Percentiles rank a stretch among this genome's conserved stretches.
Evolutionary conservation across 352 stramenopile species (phyloP).

Genomic region (Phytophthora melonis): DNA sequence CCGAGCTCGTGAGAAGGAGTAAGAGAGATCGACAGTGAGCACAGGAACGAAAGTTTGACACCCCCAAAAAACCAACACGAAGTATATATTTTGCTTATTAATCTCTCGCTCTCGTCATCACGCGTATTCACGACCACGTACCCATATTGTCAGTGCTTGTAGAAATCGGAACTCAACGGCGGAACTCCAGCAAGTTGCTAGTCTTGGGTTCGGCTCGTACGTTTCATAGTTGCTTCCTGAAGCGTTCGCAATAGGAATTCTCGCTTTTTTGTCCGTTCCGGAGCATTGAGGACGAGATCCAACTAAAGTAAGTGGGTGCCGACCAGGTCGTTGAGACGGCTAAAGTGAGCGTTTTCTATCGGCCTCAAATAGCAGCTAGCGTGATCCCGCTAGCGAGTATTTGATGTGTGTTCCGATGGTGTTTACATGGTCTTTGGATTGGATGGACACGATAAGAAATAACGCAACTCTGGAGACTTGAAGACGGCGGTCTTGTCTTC

Average conservation of each 20-base stretch:
- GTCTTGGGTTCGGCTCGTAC: neutral
- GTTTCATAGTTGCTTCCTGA: neutral
- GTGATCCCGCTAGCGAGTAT: constrained; percentile 1
- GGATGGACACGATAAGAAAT: constrained; percentile 20
- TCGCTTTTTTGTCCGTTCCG: neutral
- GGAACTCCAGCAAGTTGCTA: neutral
- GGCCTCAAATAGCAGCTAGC: constrained; percentile 9
- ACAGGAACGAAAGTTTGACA: neutral
- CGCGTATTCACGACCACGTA: too few relatives aligned
- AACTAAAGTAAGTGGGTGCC: neutral
- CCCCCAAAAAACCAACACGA: neutral
- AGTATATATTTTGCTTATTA: constrained; percentile 2
- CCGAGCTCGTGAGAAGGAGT: constrained; percentile 32
- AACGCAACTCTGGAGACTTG: neutral
- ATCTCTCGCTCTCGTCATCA: neutral
- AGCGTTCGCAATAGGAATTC: neutral
- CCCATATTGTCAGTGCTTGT: too few relatives aligned
- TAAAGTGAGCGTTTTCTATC: constrained; percentile 17
- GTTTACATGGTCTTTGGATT: constrained; percentile 11
- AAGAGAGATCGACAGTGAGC: neutral
- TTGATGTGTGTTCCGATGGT: neutral
- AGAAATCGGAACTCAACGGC: neutral
- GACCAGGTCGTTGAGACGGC: constrained; percentile 11
- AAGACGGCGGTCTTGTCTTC: constrained; percentile 12
- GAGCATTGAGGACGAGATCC: constrained; percentile 8